phyloP scores from a whole-genome alignment of 345 rosid species.

The Salix arbutifolia region DNA sequence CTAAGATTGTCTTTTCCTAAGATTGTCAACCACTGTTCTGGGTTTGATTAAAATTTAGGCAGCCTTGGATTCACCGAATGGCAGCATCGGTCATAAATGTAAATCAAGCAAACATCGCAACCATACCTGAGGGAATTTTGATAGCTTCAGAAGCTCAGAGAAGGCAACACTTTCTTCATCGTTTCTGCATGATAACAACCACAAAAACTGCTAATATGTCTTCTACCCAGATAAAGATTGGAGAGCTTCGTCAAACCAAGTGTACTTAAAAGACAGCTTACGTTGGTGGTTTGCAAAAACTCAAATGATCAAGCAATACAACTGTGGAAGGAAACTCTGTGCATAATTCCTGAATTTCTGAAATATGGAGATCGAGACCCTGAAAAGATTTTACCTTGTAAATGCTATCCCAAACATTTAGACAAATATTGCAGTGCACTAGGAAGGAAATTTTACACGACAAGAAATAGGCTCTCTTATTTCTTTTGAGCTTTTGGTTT shows the following conservation, averaged over 20 bases:
- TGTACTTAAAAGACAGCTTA: constrained; percentile 28
- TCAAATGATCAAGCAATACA: constrained; percentile 78
- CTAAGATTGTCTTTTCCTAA: too few relatives aligned
- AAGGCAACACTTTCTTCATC: constrained; percentile 56
- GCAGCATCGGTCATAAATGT: neutral
- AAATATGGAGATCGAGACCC: constrained; percentile 76
- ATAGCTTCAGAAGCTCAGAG: constrained; percentile 65
- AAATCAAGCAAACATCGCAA: neutral
- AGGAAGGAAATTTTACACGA: neutral
- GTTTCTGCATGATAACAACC: constrained; percentile 43
- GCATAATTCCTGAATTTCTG: constrained; percentile 79
- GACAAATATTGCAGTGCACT: neutral
- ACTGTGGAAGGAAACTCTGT: constrained; percentile 67
- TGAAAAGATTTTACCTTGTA: constrained; percentile 25
- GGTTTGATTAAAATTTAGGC: neutral
- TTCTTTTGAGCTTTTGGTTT: neutral
- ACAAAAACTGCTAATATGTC: constrained; percentile 6
- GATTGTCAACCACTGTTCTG: neutral
- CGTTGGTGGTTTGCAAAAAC: constrained; percentile 86
- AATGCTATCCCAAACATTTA: neutral
- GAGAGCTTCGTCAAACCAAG: constrained; percentile 9
- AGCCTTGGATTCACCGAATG: neutral
- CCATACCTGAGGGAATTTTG: constrained; percentile 73
- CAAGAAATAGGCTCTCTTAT: neutral
- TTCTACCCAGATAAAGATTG: neutral